These are phyloP conservation scores for Cordyceps javanica DNA, from an alignment of 2,329 filamentous ascomycete species.

Conservation along the genomic window DNA sequence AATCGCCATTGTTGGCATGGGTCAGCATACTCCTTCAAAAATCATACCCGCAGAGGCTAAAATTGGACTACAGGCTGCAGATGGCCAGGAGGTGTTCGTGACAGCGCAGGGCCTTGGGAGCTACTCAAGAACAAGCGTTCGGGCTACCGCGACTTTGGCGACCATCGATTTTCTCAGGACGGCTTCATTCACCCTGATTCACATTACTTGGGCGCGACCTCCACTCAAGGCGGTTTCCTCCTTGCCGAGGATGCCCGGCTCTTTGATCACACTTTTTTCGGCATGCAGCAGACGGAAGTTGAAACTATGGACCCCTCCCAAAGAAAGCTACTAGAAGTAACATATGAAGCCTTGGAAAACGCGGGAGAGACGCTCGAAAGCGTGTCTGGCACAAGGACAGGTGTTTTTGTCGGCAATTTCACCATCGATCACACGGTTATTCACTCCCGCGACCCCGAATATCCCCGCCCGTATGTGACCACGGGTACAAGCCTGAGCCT, in stretches of 20 bases:
- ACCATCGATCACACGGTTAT: conserved; percentile 21
- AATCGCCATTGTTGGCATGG: background rate
- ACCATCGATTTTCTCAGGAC: too few relatives aligned
- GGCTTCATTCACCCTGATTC: too few relatives aligned
- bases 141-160: too few relatives aligned
- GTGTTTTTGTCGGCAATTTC: conserved; percentile 26
- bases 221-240: too few relatives aligned
- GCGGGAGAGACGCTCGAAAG: conserved; percentile 14
- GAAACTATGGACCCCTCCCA: background rate
- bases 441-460: conserved; percentile 23
- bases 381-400: conserved; percentile 18
- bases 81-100: too few relatives aligned
- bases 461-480: conserved; percentile 27
- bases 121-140: too few relatives aligned
- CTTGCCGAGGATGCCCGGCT: too few relatives aligned
- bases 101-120: too few relatives aligned
- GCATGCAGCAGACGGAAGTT: background rate
- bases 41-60: too few relatives aligned
- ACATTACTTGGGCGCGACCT: too few relatives aligned
- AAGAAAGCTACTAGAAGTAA: background rate
- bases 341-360: background rate
- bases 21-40: too few relatives aligned
- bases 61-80: too few relatives aligned
- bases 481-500: conserved; percentile 24
- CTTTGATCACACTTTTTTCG: background rate